Evolutionary conservation across 805 yeast species (phyloP).

Genomic region (Torulaspora franciscae): DNA sequence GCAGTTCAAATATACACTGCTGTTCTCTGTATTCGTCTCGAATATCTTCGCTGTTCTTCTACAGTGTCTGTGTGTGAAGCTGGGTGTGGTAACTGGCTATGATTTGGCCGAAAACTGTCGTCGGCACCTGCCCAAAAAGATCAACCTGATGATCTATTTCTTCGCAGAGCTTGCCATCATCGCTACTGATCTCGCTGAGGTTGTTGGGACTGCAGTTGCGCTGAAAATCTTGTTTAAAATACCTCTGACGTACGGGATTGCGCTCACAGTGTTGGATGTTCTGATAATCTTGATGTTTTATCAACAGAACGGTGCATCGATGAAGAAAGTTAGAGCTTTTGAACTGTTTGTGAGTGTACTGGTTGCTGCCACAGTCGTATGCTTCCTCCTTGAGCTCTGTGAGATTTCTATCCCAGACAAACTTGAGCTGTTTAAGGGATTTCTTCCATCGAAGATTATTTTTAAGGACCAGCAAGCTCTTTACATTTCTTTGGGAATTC

Average conservation of each 20-base stretch:
- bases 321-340: slow-evolving; percentile 69
- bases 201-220: slow-evolving; percentile 88
- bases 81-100: slow-evolving; percentile 90
- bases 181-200: slow-evolving; percentile 92
- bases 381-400: slow-evolving; percentile 67
- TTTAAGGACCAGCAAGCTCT: slow-evolving; percentile 63
- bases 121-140: slow-evolving; percentile 57
- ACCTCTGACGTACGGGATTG: slow-evolving; percentile 70
- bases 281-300: slow-evolving; percentile 73
- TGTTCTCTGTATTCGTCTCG: slow-evolving; percentile 76
- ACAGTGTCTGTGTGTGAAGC: slow-evolving; percentile 80
- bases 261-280: slow-evolving; percentile 78
- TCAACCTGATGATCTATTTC: slow-evolving; percentile 56
- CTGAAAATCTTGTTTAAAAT: slow-evolving; percentile 69
- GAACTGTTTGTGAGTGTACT: slow-evolving; percentile 68
- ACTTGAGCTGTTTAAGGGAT: slow-evolving; percentile 55
- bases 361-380: slow-evolving; percentile 67
- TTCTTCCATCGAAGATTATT: slow-evolving; percentile 60
- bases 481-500: slow-evolving; percentile 72
- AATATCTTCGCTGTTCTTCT: slow-evolving; percentile 82
- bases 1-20: slow-evolving; percentile 67
- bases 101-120: slow-evolving; percentile 88
- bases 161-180: slow-evolving; percentile 83
- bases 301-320: slow-evolving; percentile 66
- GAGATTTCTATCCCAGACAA: slow-evolving; percentile 53